These are phyloP conservation scores for Dactylellina leptospora DNA, from an alignment of 2,329 filamentous ascomycete genomes.

Conservation along the genomic window DNA sequence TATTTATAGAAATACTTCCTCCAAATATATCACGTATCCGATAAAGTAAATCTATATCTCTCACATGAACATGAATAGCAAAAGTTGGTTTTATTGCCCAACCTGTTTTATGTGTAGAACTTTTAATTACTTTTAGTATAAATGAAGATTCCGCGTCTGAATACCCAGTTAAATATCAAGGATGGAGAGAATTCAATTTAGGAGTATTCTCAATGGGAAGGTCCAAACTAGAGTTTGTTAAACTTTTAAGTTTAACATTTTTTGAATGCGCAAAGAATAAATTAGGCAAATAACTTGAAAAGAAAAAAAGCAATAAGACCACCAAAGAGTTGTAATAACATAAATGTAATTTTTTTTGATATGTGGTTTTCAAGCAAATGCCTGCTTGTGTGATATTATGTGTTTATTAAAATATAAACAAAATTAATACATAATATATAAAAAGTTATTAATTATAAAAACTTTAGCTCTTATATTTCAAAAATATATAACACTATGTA, in stretches of 20 bases:
- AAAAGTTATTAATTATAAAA: background rate
- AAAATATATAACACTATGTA: too few relatives aligned
- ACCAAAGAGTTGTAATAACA: too few relatives aligned
- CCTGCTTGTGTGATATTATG: background rate
- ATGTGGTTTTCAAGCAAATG: too few relatives aligned
- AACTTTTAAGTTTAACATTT: too few relatives aligned
- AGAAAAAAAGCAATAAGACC: too few relatives aligned
- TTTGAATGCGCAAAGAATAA: too few relatives aligned
- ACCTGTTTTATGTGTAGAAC: background rate
- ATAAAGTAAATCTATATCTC: background rate
- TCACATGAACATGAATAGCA: background rate
- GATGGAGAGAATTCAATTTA: too few relatives aligned
- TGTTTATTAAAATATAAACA: conserved; percentile 16
- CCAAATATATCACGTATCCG: background rate
- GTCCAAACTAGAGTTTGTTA: too few relatives aligned
- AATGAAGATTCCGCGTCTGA: background rate
- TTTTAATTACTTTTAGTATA: conserved; percentile 3
- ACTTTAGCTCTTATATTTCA: background rate
- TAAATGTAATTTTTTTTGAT: too few relatives aligned
- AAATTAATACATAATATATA: conserved; percentile 4
- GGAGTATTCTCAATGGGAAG: too few relatives aligned
- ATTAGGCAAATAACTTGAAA: too few relatives aligned
- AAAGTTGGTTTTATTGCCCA: background rate
- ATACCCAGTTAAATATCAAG: conserved; percentile 2
- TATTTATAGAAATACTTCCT: background rate